Base-by-base conservation (phyloP, 1,139 yeast species). In the Debaryomyces sp. region DNA sequence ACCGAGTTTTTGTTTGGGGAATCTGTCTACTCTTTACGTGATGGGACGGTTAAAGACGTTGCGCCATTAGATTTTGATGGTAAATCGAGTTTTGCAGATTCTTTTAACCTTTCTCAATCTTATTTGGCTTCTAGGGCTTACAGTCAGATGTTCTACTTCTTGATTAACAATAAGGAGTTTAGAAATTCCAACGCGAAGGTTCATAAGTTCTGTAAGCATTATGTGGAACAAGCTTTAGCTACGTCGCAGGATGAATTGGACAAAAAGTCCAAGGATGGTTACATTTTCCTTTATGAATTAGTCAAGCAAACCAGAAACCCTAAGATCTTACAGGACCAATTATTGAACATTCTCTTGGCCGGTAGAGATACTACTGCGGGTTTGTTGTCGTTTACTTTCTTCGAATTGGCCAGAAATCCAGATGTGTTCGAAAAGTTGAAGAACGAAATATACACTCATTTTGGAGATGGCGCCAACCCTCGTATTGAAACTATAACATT, bases 1-100 rank as follows among this genome's bases (percentile, higher is more conserved):
- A 76, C 82, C 6, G 83, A 80, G 60, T 75, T 76, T 51, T 61
- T 77, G 54, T 78, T 80, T 59, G 84, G 84, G 6, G 80, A 73
- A 54, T 66, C 75, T 9, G 73, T 74, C 4, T 60, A 65, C 45
- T 59, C 70, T 3, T 64, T 74, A 45, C 54, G 59, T 33, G 63
- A 61, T 36, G 58, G 58, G 10, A 50, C 51, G 2, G 53, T 56
- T 23, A 56, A 55, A 5, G 54, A 51, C 15, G 30, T 23, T 7
- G 46, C 51, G 18, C 43, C 47, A 36, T 43, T 52, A 22, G 60
- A 60, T 27, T 60, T 62, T 45, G 63, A 57, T 39, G 64, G 63
- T 21, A 59, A 57, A 47, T 49, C 54, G 32, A 55, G 53, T 15
- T 63, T 63, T 50, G 63, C 64, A 41, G 61, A 57, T 7, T 52